Base-by-base conservation (phyloP, 768 basidiomycete species). In the Antrodiella citrinella region DNA sequence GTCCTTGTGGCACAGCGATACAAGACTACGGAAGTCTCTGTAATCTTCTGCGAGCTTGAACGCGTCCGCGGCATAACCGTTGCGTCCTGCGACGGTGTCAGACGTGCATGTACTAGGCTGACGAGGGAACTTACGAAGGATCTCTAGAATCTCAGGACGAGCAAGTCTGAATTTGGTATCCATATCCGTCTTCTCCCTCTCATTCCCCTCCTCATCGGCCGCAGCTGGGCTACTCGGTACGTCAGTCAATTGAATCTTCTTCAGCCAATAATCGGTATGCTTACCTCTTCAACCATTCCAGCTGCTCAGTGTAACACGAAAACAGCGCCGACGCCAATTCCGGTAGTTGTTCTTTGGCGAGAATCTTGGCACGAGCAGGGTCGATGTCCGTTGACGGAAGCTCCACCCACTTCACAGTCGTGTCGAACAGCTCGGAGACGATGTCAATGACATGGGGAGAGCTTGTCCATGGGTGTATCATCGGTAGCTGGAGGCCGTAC, bases 1-100 rank as follows among this genome's bases (percentile, higher is more conserved):
- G 5, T 80, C 79, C 47, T 76, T 77, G 59, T 91, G 79, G 62
- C 92, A 91, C 4, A 98, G 76, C 12, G 85, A 78, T 24, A 86
- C 91, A n/a, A 98, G 76, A 30, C 80, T 86, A 18, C 76, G 71
- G 69, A 90, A 96, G 66, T 97, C 95, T 23, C 75, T 77, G 63
- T 94, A 92, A 51, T 84, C 73, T 57, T 95, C 91, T 2, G 93
- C 93, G 4, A 97, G 77, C 11, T 73, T 68, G 63, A 90, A 94
- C 0, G 93, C 94, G 44, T 82, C 70, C 21, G 76, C 68, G 13
- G 79, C 74, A 55, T 84, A 75, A 2, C 82, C 86, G 48, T 78
- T 78, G 20, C 73, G 69, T 9, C 89, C 91, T 93, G 53, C 9
- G 18, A 21, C 13, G 54, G 45, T 10, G 47, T 22, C 10, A 5